phyloP scores from a whole-genome alignment of 257 asterid genomes.

The Cynanchum wilfordii region DNA sequence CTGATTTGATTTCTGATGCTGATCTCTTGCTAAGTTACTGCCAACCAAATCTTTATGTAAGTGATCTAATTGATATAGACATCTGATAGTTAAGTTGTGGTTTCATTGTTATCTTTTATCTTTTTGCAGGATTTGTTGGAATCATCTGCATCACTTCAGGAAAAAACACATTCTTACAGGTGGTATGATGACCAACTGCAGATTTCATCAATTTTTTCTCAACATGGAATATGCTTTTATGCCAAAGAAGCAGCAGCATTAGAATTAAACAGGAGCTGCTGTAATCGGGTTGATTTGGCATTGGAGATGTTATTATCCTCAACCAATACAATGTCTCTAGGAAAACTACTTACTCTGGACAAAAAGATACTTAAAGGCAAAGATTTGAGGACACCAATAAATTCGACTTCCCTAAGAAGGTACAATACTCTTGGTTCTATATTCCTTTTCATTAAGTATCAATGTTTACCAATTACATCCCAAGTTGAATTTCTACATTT shows the following conservation, averaged over 20 bases:
- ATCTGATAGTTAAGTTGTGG: neutral
- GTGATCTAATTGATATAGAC: conserved; percentile 23
- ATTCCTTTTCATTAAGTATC: neutral
- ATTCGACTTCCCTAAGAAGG: conserved; percentile 39
- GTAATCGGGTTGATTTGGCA: conserved; percentile 48
- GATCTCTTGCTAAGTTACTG: conserved; percentile 64
- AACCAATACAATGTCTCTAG: conserved; percentile 59
- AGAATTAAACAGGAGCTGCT: conserved; percentile 35
- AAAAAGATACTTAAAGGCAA: conserved; percentile 15
- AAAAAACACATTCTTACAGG: conserved; percentile 37
- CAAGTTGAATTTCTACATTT: neutral
- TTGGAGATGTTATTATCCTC: conserved; percentile 76
- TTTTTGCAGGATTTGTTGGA: conserved; percentile 57
- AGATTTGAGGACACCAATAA: conserved; percentile 24
- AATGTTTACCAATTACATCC: neutral
- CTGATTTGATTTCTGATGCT: conserved; percentile 65
- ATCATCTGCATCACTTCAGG: conserved; percentile 32
- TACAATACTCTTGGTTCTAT: conserved; percentile 23
- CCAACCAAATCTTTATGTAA: conserved; percentile 45
- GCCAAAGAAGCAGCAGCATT: conserved; percentile 52
- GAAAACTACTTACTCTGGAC: conserved; percentile 51
- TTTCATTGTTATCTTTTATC: neutral
- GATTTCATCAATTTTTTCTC: conserved; percentile 60
- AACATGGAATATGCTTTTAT: conserved; percentile 77
- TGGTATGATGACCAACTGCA: conserved; percentile 67